These are phyloP conservation scores for Cymbopogon citratus DNA, from an alignment of 176 grass and related monocot species.

Conservation along the genomic window DNA sequence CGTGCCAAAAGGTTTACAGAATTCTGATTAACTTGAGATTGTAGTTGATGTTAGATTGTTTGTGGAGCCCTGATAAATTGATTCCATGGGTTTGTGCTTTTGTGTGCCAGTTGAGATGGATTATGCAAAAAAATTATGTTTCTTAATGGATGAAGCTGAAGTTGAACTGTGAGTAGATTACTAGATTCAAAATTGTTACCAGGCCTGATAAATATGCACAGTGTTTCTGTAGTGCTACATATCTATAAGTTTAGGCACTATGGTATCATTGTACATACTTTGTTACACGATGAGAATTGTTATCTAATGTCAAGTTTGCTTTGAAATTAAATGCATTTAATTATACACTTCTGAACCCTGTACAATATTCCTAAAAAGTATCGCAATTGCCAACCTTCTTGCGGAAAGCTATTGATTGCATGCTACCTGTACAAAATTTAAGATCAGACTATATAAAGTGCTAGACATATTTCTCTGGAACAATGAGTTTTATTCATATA, in stretches of 20 bases:
- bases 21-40: conserved; percentile 4
- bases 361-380: neutral
- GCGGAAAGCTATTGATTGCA: neutral
- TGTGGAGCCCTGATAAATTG: neutral
- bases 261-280: neutral
- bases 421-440: neutral
- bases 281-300: neutral
- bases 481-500: neutral
- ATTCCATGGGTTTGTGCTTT: neutral
- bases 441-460: neutral
- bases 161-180: neutral
- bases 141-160: neutral
- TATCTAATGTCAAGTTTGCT: neutral
- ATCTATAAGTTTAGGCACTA: neutral
- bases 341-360: neutral
- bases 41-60: neutral
- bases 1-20: neutral
- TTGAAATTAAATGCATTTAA: neutral
- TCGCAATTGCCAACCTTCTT: neutral
- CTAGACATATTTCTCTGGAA: neutral
- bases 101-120: conserved; percentile 1
- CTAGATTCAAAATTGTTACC: neutral
- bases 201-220: neutral
- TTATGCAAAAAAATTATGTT: neutral
- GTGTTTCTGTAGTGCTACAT: neutral